Base-by-base conservation (phyloP, 164 flowering plant species). In the Dillenia suffruticosa region DNA sequence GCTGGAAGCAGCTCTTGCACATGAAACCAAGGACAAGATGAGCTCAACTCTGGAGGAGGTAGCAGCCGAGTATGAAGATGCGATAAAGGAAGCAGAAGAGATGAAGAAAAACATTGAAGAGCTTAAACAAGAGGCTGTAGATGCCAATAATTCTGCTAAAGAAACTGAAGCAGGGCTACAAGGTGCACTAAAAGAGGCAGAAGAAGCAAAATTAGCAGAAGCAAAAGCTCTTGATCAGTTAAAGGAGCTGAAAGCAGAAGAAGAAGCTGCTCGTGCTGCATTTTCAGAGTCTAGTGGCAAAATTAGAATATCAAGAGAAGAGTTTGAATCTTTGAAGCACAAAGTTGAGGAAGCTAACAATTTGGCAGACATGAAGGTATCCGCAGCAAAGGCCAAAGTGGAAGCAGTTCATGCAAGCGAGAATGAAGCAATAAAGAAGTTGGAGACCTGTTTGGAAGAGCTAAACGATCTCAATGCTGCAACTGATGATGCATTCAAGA, bases 121-220 rank as follows among this genome's bases (percentile, higher is more conserved):
- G 51, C 40, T 72, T 5, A 70, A 69, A 55, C 57, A 51, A 65
- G 82, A 80, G 63, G 73, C 80, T 22, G 66, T 74, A 57, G 53
- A 54, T 8, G 59, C 74, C 5, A 43, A 64, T 4, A 40, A 13
- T 1, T 51, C 10, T 2, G 44, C 56, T 2, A 67, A 68, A 48
- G 78, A 74, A 47, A 58, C 65, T 1, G 79, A 74, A 69, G 67
- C 56, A 44, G 68, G 68, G 64, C 73, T 83, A n/a, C 26, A 69
- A 44, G 46, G 59, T 48, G 74, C 66, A 15, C 54, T 71, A 12
- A 48, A 50, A 54, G 78, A 79, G 54, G 75, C 71, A 1, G 73
- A 79, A 61, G 79, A 72, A 54, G 84, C 83, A 2, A 78, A 73
- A 64, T 71, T 63, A 46, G 79, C 75, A 9, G 84, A 74, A 69